Evolutionary conservation across 139 green algal genomes (phyloP).

Genomic region (Tetradesmus obliquus): DNA sequence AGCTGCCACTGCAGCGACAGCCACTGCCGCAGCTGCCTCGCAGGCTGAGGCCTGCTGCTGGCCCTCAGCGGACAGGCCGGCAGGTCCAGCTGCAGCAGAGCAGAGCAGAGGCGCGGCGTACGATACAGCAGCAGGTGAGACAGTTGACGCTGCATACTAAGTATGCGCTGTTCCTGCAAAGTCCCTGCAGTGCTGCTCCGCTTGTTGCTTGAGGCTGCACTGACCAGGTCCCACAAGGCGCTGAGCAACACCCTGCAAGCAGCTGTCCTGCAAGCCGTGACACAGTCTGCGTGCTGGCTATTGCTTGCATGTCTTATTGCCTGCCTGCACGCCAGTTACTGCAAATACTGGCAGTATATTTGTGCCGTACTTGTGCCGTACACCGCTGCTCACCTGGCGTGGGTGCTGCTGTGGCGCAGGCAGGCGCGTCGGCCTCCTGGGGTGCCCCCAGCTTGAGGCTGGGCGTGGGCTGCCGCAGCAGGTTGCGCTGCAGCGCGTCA

Average conservation of each 20-base stretch:
- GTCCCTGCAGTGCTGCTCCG: neutral
- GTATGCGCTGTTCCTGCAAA: neutral
- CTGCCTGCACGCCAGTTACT: too few relatives aligned
- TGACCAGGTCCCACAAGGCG: neutral
- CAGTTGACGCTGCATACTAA: too few relatives aligned
- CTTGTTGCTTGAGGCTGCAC: neutral
- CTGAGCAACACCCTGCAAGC: too few relatives aligned
- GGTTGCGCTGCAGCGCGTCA: constrained; percentile 3
- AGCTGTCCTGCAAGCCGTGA: too few relatives aligned
- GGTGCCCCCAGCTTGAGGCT: neutral
- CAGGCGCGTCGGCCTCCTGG: neutral
- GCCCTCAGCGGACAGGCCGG: neutral
- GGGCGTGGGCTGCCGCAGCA: neutral
- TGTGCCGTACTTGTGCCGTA: neutral
- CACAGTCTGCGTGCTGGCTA: too few relatives aligned
- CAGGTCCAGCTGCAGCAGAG: neutral
- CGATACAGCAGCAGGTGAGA: neutral
- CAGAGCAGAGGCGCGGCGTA: neutral
- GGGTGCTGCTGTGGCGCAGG: neutral
- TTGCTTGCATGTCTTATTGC: too few relatives aligned
- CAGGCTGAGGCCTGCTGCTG: neutral
- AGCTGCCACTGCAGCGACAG: constrained; percentile 16
- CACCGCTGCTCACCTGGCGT: neutral
- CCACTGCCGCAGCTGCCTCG: constrained; percentile 21
- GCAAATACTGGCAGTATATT: neutral